These are phyloP conservation scores for Marasmius oreades DNA, from an alignment of 1,284 basidiomycete species.

Conservation along the genomic window DNA sequence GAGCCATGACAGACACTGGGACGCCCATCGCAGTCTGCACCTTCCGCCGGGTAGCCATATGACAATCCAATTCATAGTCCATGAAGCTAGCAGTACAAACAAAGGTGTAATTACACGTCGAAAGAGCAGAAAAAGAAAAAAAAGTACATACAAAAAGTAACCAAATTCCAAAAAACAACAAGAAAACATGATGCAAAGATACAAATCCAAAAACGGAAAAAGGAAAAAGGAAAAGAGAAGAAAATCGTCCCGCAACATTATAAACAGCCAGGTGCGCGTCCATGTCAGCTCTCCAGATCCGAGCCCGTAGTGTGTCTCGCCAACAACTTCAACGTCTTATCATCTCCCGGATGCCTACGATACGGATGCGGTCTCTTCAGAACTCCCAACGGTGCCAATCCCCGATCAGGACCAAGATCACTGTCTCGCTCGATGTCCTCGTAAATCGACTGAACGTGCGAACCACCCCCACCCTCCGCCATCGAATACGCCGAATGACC, in stretches of 20 bases:
- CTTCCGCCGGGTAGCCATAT: too few species aligned
- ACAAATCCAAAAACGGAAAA: too few species aligned
- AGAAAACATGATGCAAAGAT: too few species aligned
- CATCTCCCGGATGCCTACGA: slow-evolving; percentile 59
- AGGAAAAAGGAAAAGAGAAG: background rate
- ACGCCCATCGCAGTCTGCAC: too few species aligned
- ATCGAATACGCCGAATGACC: background rate
- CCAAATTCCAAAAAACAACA: too few species aligned
- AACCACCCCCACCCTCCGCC: slow-evolving; percentile 1
- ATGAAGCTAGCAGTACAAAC: too few species aligned
- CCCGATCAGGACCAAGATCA: slow-evolving; percentile 30
- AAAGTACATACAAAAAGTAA: too few species aligned
- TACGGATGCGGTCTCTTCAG: slow-evolving; percentile 54
- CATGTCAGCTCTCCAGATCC: background rate
- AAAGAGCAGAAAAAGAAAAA: too few species aligned
- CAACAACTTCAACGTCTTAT: slow-evolving; percentile 52
- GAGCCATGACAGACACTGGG: background rate
- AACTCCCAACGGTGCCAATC: slow-evolving; percentile 53
- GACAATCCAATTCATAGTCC: too few species aligned
- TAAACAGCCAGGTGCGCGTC: background rate
- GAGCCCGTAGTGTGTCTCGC: slow-evolving; percentile 1
- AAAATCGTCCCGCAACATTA: background rate
- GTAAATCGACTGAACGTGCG: background rate
- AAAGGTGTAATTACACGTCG: too few species aligned
- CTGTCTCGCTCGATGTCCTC: slow-evolving; percentile 17